Evolutionary conservation across 257 asterid genomes (phyloP), one percentile per base, ranked within the genome.

Genomic region (Prunella vulgaris): DNA sequence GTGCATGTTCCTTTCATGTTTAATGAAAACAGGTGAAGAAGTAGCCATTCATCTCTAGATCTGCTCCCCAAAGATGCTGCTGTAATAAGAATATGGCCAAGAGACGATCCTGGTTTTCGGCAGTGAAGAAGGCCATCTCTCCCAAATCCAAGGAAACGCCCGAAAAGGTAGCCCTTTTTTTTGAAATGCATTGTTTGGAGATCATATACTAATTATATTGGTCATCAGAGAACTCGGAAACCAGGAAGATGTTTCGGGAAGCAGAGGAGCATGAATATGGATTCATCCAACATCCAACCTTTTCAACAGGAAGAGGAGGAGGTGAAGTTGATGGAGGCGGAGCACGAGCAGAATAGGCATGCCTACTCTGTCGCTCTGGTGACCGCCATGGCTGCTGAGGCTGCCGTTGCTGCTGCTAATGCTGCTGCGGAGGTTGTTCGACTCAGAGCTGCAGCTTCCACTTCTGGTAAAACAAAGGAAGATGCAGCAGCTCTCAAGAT

Each of bases 391-490:
- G 96, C 97, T 48, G 96, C 96, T 40, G 97, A 89, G 76, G 95
- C 93, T 2, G 96, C 95, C 6, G 90, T 87, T 61, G 93, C 93
- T 2, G 95, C 95, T 4, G 93, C 95, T 49, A 84, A 89, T 64
- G 96, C 95, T 7, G 96, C 96, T 62, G 95, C 89, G 1, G 95
- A 87, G 84, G 93, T 87, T 54, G 96, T 84, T 44, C 88, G 95
- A 5, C 87, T 89, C 69, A 87, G 83, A 65, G 58, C 88, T 27
- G 84, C 83, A 9, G 81, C 84, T 71, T 25, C 79, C n/a, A n/a
- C n/a, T n/a, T n/a, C n/a, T 46, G 80, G 85, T 37, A 82, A 81
- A 71, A 72, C 96, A 0, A 82, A 77, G 76, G 94, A 92, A 66
- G 96, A 87, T 61, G 65, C 77, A 15, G 87, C 97, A 5, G 89